phyloP scores from a whole-genome alignment of 331 rosid genomes.

The Quercus lobata region DNA sequence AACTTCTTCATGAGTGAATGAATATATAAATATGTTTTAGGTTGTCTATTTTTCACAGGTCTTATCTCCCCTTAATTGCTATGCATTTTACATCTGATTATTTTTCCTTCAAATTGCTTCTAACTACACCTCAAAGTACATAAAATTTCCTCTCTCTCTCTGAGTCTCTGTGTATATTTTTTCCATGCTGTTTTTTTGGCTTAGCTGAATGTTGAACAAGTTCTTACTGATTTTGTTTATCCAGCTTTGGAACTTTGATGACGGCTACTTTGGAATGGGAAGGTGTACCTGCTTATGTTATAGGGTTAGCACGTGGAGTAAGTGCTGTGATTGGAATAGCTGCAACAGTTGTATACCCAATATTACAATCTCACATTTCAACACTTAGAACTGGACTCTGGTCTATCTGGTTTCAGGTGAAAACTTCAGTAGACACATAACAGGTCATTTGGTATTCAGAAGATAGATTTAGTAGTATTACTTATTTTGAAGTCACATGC shows the following conservation, averaged over 20 bases:
- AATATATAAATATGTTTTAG: neutral
- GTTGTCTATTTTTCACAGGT: neutral
- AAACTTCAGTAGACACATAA: neutral
- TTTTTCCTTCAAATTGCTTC: neutral
- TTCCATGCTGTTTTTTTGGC: neutral
- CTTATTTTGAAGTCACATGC: neutral
- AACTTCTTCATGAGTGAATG: neutral
- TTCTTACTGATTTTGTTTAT: conserved; percentile 13
- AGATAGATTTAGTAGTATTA: neutral
- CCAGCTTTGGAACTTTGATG: conserved; percentile 94
- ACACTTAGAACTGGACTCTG: conserved; percentile 83
- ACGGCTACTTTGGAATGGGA: conserved; percentile 89
- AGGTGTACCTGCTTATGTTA: conserved; percentile 76
- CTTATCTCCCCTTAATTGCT: neutral
- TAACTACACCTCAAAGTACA: neutral
- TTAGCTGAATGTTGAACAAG: conserved; percentile 1
- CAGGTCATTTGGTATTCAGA: neutral
- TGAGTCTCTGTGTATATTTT: neutral
- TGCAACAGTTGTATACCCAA: conserved; percentile 73
- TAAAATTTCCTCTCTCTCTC: neutral
- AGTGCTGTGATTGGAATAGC: conserved; percentile 80
- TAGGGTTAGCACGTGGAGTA: conserved; percentile 77
- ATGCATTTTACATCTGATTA: neutral
- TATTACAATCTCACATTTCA: conserved; percentile 46
- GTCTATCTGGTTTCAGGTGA: conserved; percentile 97